Percentiles rank a stretch among this genome's conserved stretches.
phyloP scores from a whole-genome alignment of 495 filamentous ascomycete genomes.

The Penicillium cataractarum region DNA sequence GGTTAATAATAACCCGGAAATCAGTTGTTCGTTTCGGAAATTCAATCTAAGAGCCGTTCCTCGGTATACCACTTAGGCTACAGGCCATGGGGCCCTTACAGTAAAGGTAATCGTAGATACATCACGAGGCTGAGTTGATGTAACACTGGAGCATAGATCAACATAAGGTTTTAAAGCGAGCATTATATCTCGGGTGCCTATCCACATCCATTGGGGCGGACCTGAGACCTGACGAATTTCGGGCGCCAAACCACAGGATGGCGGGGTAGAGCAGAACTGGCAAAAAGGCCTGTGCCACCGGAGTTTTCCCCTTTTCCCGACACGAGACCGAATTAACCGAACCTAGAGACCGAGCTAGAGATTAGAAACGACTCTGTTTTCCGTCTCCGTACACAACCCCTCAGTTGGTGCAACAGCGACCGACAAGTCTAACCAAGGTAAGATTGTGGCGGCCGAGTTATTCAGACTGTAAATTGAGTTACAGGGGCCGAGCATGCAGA shows the following conservation, averaged over 20 bases:
- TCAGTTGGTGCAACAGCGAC: too few species aligned
- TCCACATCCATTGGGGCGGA: neutral
- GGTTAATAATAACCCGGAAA: neutral
- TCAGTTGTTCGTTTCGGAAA: neutral
- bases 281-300: slow-evolving; percentile 13
- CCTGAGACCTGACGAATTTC: neutral
- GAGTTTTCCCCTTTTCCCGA: slow-evolving; percentile 15
- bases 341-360: neutral
- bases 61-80: too few species aligned
- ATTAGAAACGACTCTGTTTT: neutral
- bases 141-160: neutral
- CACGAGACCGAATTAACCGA: slow-evolving; percentile 11
- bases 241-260: neutral
- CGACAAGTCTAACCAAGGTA: slow-evolving; percentile 3
- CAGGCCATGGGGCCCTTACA: neutral
- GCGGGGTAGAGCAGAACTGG: neutral
- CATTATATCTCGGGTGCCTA: neutral
- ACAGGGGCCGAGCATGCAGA: neutral
- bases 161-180: neutral
- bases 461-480: neutral
- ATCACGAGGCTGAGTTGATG: neutral
- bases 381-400: neutral
- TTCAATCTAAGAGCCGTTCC: too few species aligned
- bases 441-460: slow-evolving; percentile 2
- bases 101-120: neutral